Base-by-base conservation (phyloP, 1,284 basidiomycete species). In the Chalciporus piperatoides region DNA sequence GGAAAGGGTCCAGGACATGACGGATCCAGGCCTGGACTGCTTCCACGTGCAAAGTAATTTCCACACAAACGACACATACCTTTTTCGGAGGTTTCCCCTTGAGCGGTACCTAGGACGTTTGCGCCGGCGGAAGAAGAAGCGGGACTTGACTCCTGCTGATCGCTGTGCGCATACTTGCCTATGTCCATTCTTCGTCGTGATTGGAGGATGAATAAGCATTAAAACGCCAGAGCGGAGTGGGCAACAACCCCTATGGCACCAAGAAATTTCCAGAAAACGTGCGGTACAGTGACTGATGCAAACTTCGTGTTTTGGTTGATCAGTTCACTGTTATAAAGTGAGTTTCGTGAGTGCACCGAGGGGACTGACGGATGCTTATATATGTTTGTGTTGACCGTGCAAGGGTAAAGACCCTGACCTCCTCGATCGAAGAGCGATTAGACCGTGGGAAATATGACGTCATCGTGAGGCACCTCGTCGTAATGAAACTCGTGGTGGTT, bases 31-130 rank as follows among this genome's bases (percentile, higher is more conserved):
- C 15, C 39, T 46, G 28, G 44, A 35, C 44, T 28, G 42, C 35
- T 30, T 44, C 21, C 56, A 57, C 52, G 55, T 56, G 55, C 25
- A 52, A 21, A 33, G 28, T 14, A 39, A 44, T 49, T 48, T 19
- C 48, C 39, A 57, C 36, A 45, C 33, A 46, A 48, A 49, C 32
- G 45, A 56, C 37, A 58, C 56, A 58, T 55, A 57, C 56, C 56
- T 46, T 45, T 54, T 51, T 49, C 41, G 44, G 43, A 36, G 37
- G 32, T 17, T 23, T 38, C 37, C 46, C 17, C 36, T 15, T 37
- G 41, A 24, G 28, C 37, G 15, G 24, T 30, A 27, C 19, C 19
- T 19, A 19, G 19, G 3, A 19, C 24, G 14, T 25, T 49, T 25
- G 28, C 1, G 3, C 33, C 23, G 36, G 39, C 8, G 14, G 17